phyloP scores from a whole-genome alignment of 2,329 filamentous ascomycete genomes.

The Aspergillus fischeri region DNA sequence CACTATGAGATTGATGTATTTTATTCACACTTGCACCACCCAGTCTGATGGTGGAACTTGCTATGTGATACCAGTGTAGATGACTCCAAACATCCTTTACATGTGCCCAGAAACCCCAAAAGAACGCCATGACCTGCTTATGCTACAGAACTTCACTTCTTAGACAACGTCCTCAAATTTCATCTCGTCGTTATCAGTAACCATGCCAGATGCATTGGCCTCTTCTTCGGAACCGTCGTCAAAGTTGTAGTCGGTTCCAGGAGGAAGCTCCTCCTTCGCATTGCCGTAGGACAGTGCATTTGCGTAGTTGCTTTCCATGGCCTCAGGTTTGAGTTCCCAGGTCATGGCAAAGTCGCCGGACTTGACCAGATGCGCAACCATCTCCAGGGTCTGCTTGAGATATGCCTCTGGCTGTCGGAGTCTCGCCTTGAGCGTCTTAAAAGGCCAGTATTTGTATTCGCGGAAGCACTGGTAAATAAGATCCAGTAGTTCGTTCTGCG shows the following conservation, averaged over 20 bases:
- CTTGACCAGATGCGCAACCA: conserved; percentile 77
- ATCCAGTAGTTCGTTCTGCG: conserved; percentile 82
- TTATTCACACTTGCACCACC: not conserved
- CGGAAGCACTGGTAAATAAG: conserved; percentile 79
- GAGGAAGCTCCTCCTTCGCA: conserved; percentile 50
- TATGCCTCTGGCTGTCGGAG: conserved; percentile 90
- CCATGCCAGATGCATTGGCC: conserved; percentile 45
- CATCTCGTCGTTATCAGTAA: conserved; percentile 60
- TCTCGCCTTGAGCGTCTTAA: conserved; percentile 73
- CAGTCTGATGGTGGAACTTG: not conserved
- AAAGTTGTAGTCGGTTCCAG: conserved; percentile 43
- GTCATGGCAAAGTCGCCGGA: conserved; percentile 79
- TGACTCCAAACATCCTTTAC: conserved; percentile 10
- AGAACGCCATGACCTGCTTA: conserved; percentile 23
- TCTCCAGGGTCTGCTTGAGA: conserved; percentile 76
- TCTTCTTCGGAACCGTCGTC: conserved; percentile 51
- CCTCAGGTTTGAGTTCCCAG: conserved; percentile 75
- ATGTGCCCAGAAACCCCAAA: conserved; percentile 11
- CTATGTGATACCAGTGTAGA: not conserved
- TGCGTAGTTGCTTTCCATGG: conserved; percentile 51
- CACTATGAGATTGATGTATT: not conserved
- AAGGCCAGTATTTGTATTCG: conserved; percentile 87
- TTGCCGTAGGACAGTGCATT: conserved; percentile 39
- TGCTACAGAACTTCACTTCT: conserved; percentile 20
- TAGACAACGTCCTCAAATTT: conserved; percentile 75